Evolutionary conservation across 495 filamentous ascomycete species (phyloP), one percentile per base, ranked within the genome.

Genomic region (Pyrenula massariospora): DNA sequence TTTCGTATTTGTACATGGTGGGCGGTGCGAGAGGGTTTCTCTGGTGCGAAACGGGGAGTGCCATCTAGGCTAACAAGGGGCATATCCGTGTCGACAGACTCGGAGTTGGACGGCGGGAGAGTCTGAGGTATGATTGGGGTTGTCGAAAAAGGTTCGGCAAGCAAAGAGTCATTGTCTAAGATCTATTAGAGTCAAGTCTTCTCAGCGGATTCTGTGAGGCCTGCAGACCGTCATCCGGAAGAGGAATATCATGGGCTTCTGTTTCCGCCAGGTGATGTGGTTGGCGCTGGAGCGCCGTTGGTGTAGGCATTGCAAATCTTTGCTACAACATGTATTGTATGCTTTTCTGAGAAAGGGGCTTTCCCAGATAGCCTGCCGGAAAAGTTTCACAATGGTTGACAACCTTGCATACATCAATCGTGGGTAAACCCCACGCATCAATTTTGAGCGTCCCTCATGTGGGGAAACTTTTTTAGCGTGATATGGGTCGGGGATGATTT

Each of bases 251-350:
- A 10, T 52, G 19, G 36, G 68, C 60, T 56, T 66, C 60, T 50
- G 69, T 75, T 58, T 76, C 68, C 10, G 70, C 70, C 8, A 76
- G 62, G 54, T 71, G 70, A 31, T 78, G 78, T 24, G 79, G 77
- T 49, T 70, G 73, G 63, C 81, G 74, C 59, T 79, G 70, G 50
- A 84, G 74, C 15, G 86, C 84, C 58, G 86, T 89, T n/a, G 86
- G 86, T 5, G 86, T 85, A 24, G 86, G 84, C 86, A 89, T 89
- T 68, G 52, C 22, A 8, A 5, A 15, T 15, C 31, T 8, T 5
- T 42, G 31, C 31, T 42, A 42, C 15, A 42, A 42, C 19, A 23
- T 1, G 15, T 53, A 2, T 58, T 10, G n/a, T 2, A 52, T 64
- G 56, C 52, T 3, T 58, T 48, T 24, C 25, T 1, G 19, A 10